A percentile compares a stretch with the other conserved stretches of the same genome.
phyloP scores from a whole-genome alignment of 176 grass and related monocot genomes.

The Pontederia crassipes region DNA sequence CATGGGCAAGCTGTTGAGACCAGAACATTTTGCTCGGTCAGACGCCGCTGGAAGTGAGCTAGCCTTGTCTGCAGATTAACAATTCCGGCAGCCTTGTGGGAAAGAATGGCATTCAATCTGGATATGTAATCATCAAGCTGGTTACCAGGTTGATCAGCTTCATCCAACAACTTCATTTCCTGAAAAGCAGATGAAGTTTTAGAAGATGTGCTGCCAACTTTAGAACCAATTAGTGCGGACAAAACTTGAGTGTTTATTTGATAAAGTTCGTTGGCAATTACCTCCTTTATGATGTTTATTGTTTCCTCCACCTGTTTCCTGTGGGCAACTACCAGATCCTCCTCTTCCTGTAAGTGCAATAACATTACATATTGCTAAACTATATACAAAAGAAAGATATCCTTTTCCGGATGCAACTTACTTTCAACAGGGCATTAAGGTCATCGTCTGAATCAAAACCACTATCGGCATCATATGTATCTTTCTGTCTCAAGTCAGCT shows the following conservation, averaged over 20 bases:
- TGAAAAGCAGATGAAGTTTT: conserved; percentile 24
- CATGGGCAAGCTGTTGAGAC: conserved; percentile 46
- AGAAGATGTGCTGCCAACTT: conserved; percentile 5
- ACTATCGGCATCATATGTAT: conserved; percentile 29
- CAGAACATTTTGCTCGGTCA: conserved; percentile 67
- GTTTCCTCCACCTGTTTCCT: conserved; percentile 90
- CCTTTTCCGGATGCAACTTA: conserved; percentile 15
- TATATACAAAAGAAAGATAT: neutral
- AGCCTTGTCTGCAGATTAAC: conserved; percentile 57
- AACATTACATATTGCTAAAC: conserved; percentile 10
- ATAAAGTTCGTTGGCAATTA: conserved; percentile 13
- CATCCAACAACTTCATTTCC: conserved; percentile 78
- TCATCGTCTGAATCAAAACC: conserved; percentile 28
- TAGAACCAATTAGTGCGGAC: neutral
- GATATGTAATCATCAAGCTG: conserved; percentile 69
- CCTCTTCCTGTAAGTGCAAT: conserved; percentile 62
- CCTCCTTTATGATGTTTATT: conserved; percentile 77
- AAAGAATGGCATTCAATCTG: conserved; percentile 64
- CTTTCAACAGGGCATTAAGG: conserved; percentile 64
- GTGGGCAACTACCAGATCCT: conserved; percentile 74
- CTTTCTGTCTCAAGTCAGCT: conserved; percentile 25
- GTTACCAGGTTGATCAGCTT: conserved; percentile 76
- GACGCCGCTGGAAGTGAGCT: conserved; percentile 61
- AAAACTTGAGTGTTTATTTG: neutral
- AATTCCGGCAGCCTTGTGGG: conserved; percentile 78